Evolutionary conservation across 345 rosid species (phyloP).

Genomic region (Hevea brasiliensis): DNA sequence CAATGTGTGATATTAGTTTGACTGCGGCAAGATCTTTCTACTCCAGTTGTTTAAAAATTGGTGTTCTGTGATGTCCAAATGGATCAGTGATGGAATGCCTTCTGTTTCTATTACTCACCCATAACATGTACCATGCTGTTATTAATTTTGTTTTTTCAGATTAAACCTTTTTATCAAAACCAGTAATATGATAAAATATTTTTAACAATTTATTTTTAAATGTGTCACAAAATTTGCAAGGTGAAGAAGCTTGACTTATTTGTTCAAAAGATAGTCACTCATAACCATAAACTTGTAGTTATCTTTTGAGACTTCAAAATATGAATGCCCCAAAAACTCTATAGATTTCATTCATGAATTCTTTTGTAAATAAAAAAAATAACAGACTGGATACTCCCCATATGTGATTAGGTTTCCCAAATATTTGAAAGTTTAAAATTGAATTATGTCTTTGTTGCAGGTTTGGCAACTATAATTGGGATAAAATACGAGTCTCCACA

Average conservation of each 20-base stretch:
- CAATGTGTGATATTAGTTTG: background rate
- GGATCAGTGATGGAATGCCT: background rate
- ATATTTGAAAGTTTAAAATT: background rate
- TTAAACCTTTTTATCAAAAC: background rate
- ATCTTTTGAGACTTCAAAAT: background rate
- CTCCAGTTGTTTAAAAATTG: background rate
- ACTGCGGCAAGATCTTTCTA: background rate
- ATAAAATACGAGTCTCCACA: conserved; percentile 68
- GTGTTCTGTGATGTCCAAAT: background rate
- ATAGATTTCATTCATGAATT: background rate
- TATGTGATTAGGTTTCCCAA: background rate
- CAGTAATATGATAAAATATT: background rate
- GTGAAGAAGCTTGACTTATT: background rate
- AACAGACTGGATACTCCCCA: too few relatives aligned
- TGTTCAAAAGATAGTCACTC: background rate
- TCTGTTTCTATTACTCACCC: background rate
- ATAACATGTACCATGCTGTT: background rate
- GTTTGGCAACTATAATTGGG: conserved; percentile 82
- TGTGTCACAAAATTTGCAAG: background rate
- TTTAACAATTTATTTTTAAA: background rate
- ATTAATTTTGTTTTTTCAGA: background rate
- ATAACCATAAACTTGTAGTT: background rate
- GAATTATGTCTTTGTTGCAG: conserved; percentile 34
- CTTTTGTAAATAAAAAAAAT: background rate
- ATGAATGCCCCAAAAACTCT: background rate